Conservation (phyloP, 805 yeast genomes). For the Kuraishia capsulata region DNA sequence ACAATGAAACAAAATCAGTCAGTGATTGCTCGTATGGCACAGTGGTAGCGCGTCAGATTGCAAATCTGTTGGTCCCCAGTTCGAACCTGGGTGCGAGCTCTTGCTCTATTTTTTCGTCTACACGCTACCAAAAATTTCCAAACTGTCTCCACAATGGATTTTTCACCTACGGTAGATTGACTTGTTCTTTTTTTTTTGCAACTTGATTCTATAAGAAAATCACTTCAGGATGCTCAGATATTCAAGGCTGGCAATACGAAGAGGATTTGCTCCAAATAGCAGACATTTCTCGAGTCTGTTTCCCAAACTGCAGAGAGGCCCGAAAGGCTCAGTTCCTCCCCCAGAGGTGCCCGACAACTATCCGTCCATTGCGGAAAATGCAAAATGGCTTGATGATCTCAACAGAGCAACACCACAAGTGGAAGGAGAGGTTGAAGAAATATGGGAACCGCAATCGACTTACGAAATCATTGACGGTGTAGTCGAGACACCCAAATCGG, state of each 20-base stretch:
- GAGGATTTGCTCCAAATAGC: too few species aligned
- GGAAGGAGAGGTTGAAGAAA: not conserved
- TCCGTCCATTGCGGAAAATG: constrained; percentile 22
- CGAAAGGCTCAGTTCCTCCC: too few species aligned
- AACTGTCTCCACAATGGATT: too few species aligned
- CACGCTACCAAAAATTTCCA: too few species aligned
- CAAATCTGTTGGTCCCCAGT: constrained; percentile 98
- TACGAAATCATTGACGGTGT: constrained; percentile 9
- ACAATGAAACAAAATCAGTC: too few species aligned
- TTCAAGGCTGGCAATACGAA: too few species aligned
- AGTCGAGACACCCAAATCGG: not conserved
- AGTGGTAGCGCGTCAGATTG: constrained; percentile 99
- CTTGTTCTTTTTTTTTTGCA: too few species aligned
- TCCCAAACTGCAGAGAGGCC: too few species aligned
- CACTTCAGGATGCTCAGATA: too few species aligned
- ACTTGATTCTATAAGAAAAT: too few species aligned
- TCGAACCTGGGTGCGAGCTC: constrained; percentile 91
- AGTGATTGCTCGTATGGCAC: constrained; percentile 59
- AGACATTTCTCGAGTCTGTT: too few species aligned
- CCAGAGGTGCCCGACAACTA: constrained; percentile 22
- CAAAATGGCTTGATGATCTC: constrained; percentile 19
- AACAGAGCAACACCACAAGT: constrained; percentile 2
- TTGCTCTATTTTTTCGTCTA: constrained; percentile 19
- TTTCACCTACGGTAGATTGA: too few species aligned
- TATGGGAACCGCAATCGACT: constrained; percentile 9